Evolutionary conservation across 2,329 filamentous ascomycete species (phyloP), one percentile per base, ranked within the genome.

Genomic region (Sphaerulina musiva): DNA sequence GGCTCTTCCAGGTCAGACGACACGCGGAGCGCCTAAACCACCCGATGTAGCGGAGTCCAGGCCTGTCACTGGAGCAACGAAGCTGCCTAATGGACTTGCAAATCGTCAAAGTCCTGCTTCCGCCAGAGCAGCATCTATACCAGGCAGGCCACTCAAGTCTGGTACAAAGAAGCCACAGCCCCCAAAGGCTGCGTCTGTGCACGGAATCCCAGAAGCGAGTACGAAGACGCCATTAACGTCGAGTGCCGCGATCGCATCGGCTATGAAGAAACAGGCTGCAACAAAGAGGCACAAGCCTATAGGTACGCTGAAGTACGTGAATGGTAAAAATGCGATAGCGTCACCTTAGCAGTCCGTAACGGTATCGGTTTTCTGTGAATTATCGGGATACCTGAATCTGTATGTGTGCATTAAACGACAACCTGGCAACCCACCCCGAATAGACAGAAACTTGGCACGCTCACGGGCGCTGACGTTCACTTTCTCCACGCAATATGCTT

Each of bases 241-340:
- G 1, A 53, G 48, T 41, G 43, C 47, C 32, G 46, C 59, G 1
- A 54, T 56, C 12, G 55, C 57, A 38, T 55, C 54, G 9, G 47
- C 55, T 0, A 55, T 48, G 51, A 62, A 59, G 46, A 49, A 57
- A 45, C 48, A 62, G 59, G 50, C 46, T 51, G 49, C 48, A 46
- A 17, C 46, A 36, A 32, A 42, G 47, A 41, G 40, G 60, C 49
- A 54, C 40, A 66, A 57, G 46, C 63, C 63, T 1, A 32, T 66
- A n/a, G 65, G 62, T 11, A 64, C 59, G 32, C 60, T 61, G 51
- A 64, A 67, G 56, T 64, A 66, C 55, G 56, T 56, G 23, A 54
- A 59, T 46, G 61, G 62, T 11, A 62, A 50, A 10, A 36, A 17
- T 51, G 41, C 46, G 38, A 31, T 14, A n/a, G 4, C 38, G 26